Base-by-base conservation (phyloP, 1,139 yeast species). In the Geotrichum reessii region DNA sequence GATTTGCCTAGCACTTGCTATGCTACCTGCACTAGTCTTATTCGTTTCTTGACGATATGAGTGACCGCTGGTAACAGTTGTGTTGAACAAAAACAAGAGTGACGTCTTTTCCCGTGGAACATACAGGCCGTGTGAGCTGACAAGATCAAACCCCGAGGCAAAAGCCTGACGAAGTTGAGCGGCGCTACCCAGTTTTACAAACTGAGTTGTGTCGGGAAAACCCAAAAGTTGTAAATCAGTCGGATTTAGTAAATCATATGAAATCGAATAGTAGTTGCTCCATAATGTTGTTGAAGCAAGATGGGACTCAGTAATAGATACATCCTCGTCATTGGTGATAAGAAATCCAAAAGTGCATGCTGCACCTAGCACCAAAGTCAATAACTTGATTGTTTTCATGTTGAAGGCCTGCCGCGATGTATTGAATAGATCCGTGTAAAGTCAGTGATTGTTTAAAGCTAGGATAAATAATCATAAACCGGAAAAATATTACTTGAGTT, bases 31-130 rank as follows among this genome's bases (percentile, higher is more conserved):
- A 8, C 37, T 14, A 14, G 55, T 17, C 1, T 50, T 46, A 3
- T 28, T 24, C 22, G 37, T 47, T 9, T 25, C 50, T 1, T 11
- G 31, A 9, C 51, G 58, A 22, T 25, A 51, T 28, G 52, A 51
- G 27, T 55, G 47, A 12, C 17, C 17, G 44, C n/a, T 19, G 14
- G 49, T 49, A 19, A 53, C 37, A 47, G 62, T 60, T 25, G 65
- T 62, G 52, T 67, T 67, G 60, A 67, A 67, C 42, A 67, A 53
- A 47, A 67, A 66, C 52, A 67, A 48, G 49, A 67, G 57, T 1
- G 67, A 62, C n/a, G 67, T 59, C 50, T 67, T 62, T 37, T 37
- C 44, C 14, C 55, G 40, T 9, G 70, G 70, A n/a, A 67, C 58
- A 14, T 60, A 61, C 14, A 64, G 56, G 0, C 61, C 62, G 2